A percentile compares a stretch with the other conserved stretches of the same genome.
Conservation (phyloP, 1,284 basidiomycete species). For the Kwoniella shivajii region DNA sequence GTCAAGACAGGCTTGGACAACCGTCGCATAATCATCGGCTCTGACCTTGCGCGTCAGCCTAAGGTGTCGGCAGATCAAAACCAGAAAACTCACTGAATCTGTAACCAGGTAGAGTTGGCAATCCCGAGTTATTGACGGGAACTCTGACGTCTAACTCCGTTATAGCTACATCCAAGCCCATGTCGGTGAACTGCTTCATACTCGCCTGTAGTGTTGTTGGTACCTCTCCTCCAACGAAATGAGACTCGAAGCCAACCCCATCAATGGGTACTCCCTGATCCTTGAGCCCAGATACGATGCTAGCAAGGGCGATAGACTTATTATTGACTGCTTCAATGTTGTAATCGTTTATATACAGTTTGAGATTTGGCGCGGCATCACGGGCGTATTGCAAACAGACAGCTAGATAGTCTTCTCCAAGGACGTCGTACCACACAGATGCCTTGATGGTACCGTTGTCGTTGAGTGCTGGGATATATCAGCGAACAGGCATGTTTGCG, state of each 20-base stretch:
- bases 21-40: conserved; percentile 33
- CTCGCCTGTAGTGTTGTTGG: conserved; percentile 28
- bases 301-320: conserved; percentile 32
- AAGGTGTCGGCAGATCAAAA: no score
- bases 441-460: conserved; percentile 37
- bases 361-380: conserved; percentile 42
- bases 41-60: no score
- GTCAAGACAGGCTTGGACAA: conserved; percentile 34
- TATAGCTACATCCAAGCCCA: conserved; percentile 43
- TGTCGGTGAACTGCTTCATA: conserved; percentile 40
- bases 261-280: conserved; percentile 30
- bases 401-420: conserved; percentile 38
- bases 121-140: conserved; percentile 29
- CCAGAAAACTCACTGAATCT: conserved; percentile 30
- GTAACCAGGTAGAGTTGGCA: conserved; percentile 27
- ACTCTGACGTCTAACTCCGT: conserved; percentile 45
- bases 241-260: conserved; percentile 41
- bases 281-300: conserved; percentile 27
- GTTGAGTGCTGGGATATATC: conserved; percentile 27
- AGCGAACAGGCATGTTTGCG: background rate
- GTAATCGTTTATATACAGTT: conserved; percentile 46
- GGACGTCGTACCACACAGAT: conserved; percentile 40
- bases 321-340: conserved; percentile 42
- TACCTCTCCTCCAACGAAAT: conserved; percentile 38
- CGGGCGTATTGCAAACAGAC: conserved; percentile 34